phyloP scores from a whole-genome alignment of 257 asterid genomes.

The Eustoma russellianum region DNA sequence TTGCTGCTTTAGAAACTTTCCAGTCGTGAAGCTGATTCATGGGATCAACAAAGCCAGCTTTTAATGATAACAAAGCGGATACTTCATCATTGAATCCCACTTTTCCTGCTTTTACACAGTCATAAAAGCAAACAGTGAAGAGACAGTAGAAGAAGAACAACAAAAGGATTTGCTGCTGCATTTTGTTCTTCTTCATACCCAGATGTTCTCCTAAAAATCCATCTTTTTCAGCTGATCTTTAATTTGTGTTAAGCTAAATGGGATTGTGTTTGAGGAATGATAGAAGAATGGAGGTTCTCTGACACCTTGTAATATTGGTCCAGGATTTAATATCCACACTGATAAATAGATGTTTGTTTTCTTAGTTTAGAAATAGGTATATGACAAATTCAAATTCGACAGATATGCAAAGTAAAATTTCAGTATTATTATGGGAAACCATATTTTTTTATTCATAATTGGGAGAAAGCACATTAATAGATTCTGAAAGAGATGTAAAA shows the following conservation, averaged over 20 bases:
- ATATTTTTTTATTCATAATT: too few relatives aligned
- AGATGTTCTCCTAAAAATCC: slow-evolving; percentile 6
- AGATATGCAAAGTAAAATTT: too few relatives aligned
- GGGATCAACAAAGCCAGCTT: slow-evolving; percentile 47
- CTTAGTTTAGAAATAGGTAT: too few relatives aligned
- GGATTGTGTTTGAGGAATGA: slow-evolving; percentile 27
- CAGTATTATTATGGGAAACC: too few relatives aligned
- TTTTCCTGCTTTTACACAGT: slow-evolving; percentile 9
- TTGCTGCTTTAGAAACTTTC: background rate
- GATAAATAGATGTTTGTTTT: too few relatives aligned
- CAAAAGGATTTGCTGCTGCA: slow-evolving; percentile 29
- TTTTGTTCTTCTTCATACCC: slow-evolving; percentile 11
- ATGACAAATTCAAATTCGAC: too few relatives aligned
- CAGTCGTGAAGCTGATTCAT: slow-evolving; percentile 31
- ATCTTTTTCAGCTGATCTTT: background rate
- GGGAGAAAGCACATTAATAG: too few relatives aligned
- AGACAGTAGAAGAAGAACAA: slow-evolving; percentile 19
- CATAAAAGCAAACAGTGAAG: slow-evolving; percentile 12
- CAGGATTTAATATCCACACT: too few relatives aligned
- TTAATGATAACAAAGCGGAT: slow-evolving; percentile 38
- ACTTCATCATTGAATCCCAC: slow-evolving; percentile 23
- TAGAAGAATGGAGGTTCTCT: background rate
- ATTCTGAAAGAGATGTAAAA: too few relatives aligned
- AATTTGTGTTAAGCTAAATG: background rate
- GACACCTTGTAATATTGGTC: too few relatives aligned